phyloP scores from a whole-genome alignment of 495 filamentous ascomycete species.

The Aspergillus incahuasiensis region DNA sequence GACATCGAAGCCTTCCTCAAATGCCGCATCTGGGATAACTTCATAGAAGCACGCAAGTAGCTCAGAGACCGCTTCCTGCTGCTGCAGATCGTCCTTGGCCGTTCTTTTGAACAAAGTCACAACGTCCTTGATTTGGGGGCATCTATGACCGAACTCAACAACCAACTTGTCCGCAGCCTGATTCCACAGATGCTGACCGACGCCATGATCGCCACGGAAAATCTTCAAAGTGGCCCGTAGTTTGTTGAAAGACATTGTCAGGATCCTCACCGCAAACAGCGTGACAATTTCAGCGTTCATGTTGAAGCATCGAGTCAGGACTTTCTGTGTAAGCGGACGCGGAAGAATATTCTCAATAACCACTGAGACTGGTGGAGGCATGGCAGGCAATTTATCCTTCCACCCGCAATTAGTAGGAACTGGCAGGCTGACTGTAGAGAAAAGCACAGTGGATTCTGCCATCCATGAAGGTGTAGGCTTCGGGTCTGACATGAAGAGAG shows the following conservation, averaged over 20 bases:
- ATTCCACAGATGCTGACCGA: constrained; percentile 53
- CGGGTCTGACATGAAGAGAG: constrained; percentile 80
- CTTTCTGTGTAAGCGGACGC: constrained; percentile 71
- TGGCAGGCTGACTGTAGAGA: constrained; percentile 68
- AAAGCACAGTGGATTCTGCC: constrained; percentile 82
- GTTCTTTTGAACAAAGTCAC: constrained; percentile 63
- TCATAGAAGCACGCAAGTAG: constrained; percentile 77
- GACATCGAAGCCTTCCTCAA: constrained; percentile 82
- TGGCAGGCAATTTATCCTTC: constrained; percentile 41
- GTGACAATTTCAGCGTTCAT: constrained; percentile 69
- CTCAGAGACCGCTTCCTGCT: constrained; percentile 71
- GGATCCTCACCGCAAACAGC: constrained; percentile 74
- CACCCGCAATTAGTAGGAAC: constrained; percentile 67
- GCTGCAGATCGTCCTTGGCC: constrained; percentile 61
- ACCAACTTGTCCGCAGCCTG: constrained; percentile 60
- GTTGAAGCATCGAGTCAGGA: constrained; percentile 70
- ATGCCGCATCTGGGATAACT: constrained; percentile 70
- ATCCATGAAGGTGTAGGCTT: constrained; percentile 92
- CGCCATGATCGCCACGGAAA: constrained; percentile 35
- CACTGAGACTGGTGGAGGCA: constrained; percentile 70
- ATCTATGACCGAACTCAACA: constrained; percentile 70
- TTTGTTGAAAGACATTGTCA: constrained; percentile 76
- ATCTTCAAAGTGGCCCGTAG: constrained; percentile 51
- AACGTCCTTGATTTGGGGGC: constrained; percentile 73
- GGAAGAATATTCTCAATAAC: constrained; percentile 84